Evolutionary conservation across 1,139 yeast species (phyloP), one percentile per base, ranked within the genome.

Genomic region (Yamadazyma triangularis): DNA sequence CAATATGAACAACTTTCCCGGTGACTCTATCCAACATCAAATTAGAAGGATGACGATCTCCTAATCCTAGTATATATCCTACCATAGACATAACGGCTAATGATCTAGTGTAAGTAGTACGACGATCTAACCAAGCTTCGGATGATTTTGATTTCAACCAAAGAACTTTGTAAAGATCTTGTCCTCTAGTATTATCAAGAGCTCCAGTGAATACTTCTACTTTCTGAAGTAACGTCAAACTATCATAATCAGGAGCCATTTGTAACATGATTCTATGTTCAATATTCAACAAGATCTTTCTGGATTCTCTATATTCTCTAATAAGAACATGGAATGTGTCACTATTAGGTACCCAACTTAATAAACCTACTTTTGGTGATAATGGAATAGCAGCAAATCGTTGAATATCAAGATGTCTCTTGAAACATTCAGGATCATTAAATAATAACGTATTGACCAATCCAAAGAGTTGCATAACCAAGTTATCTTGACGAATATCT

Each of bases 81-180:
- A 84, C 95, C 96, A 91, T 91, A 0, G 97, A 89, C 97, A 91
- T 93, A 4, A 88, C 96, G 0, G 98, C 98, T 42, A 93, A 67
- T 0, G 98, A 91, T 38, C 98, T 70, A 0, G 97, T 91, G 51
- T 91, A 93, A 3, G 95, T 89, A 0, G 97, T 89, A 53, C 99
- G 79, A 47, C 99, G 77, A 51, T 93, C 97, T 24, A 93, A 66
- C 99, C 99, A 93, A 0, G 96, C 87, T 56, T 93, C 99, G 0
- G 96, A 88, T 0, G 96, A 87, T 47, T 91, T 79, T 28, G 96
- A 86, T 60, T 91, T 91, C 43, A 91, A 71, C 99, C 99, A 93
- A 44, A 93, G 64, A 3, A 93, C 96, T 46, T 93, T 84, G 58
- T 91, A 91, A 45, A 93, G 67, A 59, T 93, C 99, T 57, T 91